These are phyloP conservation scores for Hypoxylon subgilvum DNA, from an alignment of 495 filamentous ascomycete genomes.

Conservation along the genomic window DNA sequence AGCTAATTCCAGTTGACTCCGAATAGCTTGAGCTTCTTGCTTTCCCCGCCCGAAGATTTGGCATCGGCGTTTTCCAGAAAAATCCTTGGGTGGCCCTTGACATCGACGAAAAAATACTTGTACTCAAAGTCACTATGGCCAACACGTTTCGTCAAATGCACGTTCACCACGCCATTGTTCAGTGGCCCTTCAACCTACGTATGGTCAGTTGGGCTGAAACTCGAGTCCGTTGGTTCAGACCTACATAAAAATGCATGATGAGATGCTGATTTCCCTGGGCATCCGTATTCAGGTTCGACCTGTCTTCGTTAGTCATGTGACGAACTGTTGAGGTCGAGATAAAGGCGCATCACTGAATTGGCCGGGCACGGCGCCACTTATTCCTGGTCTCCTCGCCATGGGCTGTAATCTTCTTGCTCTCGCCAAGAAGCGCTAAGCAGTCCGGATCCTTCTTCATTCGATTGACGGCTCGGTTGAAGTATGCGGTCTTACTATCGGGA, in stretches of 20 bases:
- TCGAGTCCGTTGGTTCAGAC: constrained; percentile 5
- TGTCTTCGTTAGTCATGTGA: constrained; percentile 41
- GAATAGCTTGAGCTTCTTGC: constrained; percentile 62
- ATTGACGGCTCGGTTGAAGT: constrained; percentile 87
- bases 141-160: constrained; percentile 73
- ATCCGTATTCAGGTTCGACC: constrained; percentile 72
- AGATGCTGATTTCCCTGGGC: constrained; percentile 78
- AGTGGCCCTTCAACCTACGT: constrained; percentile 79
- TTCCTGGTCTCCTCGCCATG: constrained; percentile 83
- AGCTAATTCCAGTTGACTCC: constrained; percentile 68
- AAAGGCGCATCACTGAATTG: constrained; percentile 70
- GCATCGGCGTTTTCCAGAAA: constrained; percentile 67
- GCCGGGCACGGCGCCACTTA: constrained; percentile 83
- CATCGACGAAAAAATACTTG: constrained; percentile 79
- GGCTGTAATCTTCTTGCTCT: constrained; percentile 74
- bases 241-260: constrained; percentile 85
- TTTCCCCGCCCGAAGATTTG: constrained; percentile 39
- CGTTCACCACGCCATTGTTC: constrained; percentile 71
- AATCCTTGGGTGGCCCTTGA: constrained; percentile 63
- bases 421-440: constrained; percentile 77
- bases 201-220: constrained; percentile 23
- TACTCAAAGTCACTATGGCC: constrained; percentile 76
- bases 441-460: constrained; percentile 73
- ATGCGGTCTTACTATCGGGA: constrained; percentile 78
- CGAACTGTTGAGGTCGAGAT: background rate